phyloP scores from a whole-genome alignment of 2,329 filamentous ascomycete species.

The Trichoderma brevicompactum region DNA sequence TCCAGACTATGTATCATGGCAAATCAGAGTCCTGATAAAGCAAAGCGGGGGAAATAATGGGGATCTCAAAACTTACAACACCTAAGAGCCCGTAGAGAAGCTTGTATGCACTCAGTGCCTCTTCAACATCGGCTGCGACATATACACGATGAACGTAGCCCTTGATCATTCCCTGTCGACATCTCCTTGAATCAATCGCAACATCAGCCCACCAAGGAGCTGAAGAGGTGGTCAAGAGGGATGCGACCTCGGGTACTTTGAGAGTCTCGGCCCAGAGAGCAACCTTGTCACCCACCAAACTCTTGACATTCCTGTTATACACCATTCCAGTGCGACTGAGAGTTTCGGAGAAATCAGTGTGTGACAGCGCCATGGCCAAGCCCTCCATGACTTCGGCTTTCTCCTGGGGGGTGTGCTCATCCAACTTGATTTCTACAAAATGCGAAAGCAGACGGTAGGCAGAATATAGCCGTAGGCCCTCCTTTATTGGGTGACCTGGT shows the following conservation, averaged over 20 bases:
- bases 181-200: slow-evolving; percentile 31
- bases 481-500: not conserved
- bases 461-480: slow-evolving; percentile 28
- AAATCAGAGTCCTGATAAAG: not conserved
- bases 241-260: slow-evolving; percentile 7
- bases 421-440: slow-evolving; percentile 29
- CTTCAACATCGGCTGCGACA: slow-evolving; percentile 16
- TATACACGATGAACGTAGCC: slow-evolving; percentile 33
- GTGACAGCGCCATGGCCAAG: slow-evolving; percentile 30
- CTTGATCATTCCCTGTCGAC: slow-evolving; percentile 31
- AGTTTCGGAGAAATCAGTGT: slow-evolving; percentile 31
- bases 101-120: slow-evolving; percentile 28
- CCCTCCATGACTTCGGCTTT: slow-evolving; percentile 35
- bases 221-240: slow-evolving; percentile 28
- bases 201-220: slow-evolving; percentile 34
- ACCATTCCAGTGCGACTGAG: slow-evolving; percentile 25
- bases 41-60: no score
- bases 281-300: slow-evolving; percentile 24
- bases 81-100: slow-evolving; percentile 28
- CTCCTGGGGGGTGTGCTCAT: slow-evolving; percentile 30
- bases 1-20: slow-evolving; percentile 24
- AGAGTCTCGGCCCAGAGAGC: slow-evolving; percentile 33
- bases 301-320: slow-evolving; percentile 9
- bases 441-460: slow-evolving; percentile 32
- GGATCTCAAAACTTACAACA: slow-evolving; percentile 27